Evolutionary conservation across 2,329 filamentous ascomycete species (phyloP).

Genomic region (Aspergillus calidoustus): DNA sequence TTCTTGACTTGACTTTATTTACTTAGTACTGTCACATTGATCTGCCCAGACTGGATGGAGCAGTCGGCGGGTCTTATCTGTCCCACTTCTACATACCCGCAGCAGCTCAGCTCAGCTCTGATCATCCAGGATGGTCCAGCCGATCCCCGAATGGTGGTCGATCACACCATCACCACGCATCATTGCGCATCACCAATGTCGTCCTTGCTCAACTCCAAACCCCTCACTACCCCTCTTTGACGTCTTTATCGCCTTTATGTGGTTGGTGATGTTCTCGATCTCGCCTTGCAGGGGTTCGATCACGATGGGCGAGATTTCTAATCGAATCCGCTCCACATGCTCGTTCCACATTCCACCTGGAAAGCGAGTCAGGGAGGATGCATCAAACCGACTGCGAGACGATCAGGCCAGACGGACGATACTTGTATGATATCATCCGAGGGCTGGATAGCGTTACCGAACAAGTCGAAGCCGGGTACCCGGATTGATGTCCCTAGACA

Average conservation of each 20-base stretch:
- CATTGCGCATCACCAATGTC: slow-evolving; percentile 32
- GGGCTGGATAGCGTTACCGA: not conserved
- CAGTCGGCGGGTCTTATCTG: not conserved
- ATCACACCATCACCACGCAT: slow-evolving; percentile 38
- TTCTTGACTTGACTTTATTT: slow-evolving; percentile 8
- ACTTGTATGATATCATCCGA: not conserved
- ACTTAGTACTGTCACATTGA: not conserved
- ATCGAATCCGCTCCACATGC: not conserved
- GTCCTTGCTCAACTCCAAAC: not conserved
- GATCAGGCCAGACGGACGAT: not conserved
- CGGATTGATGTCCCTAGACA: not conserved
- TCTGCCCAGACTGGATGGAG: not conserved
- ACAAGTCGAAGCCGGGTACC: not conserved
- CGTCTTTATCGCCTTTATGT: slow-evolving; percentile 3
- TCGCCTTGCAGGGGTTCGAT: slow-evolving; percentile 33
- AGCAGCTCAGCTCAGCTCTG: not conserved
- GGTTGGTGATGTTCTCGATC: slow-evolving; percentile 13
- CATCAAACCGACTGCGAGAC: not conserved
- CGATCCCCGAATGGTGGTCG: not conserved
- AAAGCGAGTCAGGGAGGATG: not conserved
- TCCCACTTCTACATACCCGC: not conserved
- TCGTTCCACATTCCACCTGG: too few species aligned
- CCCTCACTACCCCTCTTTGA: slow-evolving; percentile 15
- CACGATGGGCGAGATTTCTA: slow-evolving; percentile 12
- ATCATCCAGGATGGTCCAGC: not conserved